phyloP scores from a whole-genome alignment of 2,329 filamentous ascomycete species.

The Bertia moriformis region DNA sequence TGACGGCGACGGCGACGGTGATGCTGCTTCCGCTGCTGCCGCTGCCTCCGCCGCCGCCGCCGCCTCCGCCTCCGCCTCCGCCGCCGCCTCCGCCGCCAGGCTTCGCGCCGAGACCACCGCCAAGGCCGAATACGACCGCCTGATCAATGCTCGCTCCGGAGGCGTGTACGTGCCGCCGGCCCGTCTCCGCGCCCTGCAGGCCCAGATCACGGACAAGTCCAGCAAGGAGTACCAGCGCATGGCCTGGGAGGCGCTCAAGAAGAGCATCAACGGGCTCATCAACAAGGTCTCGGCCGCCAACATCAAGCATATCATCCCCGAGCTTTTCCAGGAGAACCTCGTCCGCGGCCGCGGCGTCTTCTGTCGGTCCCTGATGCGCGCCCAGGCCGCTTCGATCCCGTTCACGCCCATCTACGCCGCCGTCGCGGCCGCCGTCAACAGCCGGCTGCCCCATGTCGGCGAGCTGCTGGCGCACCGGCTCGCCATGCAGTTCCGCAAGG shows the following conservation, averaged over 20 bases:
- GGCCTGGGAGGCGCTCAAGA: slow-evolving; percentile 98
- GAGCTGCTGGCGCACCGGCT: slow-evolving; percentile 76
- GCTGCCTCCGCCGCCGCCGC: slow-evolving; percentile 6
- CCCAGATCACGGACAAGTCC: slow-evolving; percentile 89
- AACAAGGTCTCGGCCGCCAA: slow-evolving; percentile 98
- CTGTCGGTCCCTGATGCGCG: slow-evolving; percentile 95
- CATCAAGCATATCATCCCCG: slow-evolving; percentile 92
- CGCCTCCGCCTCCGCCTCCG: slow-evolving; percentile 19
- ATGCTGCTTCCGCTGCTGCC: too few species aligned
- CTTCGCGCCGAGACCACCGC: too few species aligned
- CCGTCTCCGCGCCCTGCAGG: slow-evolving; percentile 76
- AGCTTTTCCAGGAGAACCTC: slow-evolving; percentile 89
- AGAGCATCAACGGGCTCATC: slow-evolving; percentile 95
- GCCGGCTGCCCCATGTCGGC: slow-evolving; percentile 85
- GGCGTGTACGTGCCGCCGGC: slow-evolving; percentile 95
- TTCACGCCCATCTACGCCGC: slow-evolving; percentile 94
- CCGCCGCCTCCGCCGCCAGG: slow-evolving; percentile 71
- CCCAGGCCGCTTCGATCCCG: slow-evolving; percentile 83
- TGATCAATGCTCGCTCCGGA: slow-evolving; percentile 82
- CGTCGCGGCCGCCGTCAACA: slow-evolving; percentile 93
- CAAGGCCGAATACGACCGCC: slow-evolving; percentile 85
- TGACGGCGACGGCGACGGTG: too few species aligned
- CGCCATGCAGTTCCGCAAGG: slow-evolving; percentile 86
- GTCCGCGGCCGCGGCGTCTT: slow-evolving; percentile 82
- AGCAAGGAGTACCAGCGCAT: slow-evolving; percentile 97